A percentile compares a stretch with the other conserved stretches of the same genome.
Conservation (phyloP, 768 basidiomycete genomes). For the Boletus huronensis region DNA sequence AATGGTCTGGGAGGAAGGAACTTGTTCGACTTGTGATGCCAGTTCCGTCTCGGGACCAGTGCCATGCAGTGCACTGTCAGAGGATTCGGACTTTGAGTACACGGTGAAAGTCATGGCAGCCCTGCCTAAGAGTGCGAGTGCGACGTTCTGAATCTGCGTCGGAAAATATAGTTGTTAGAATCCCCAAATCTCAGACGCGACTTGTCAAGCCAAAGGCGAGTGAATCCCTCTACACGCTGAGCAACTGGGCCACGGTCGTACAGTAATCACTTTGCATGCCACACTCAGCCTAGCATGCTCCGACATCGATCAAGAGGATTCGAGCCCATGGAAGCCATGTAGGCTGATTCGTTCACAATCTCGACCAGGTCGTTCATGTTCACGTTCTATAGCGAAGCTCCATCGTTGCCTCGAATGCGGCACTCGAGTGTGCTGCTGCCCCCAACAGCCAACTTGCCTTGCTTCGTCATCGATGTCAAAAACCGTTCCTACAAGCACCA, state of each 20-base stretch:
- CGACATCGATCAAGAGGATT: background rate
- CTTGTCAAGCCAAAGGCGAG: background rate
- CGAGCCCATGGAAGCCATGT: background rate
- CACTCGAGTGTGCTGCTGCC: constrained; percentile 29
- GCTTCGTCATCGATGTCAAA: constrained; percentile 41
- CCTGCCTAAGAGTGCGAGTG: background rate
- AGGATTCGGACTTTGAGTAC: background rate
- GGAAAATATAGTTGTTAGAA: background rate
- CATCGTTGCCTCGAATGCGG: constrained; percentile 20
- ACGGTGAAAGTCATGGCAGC: background rate
- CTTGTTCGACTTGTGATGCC: background rate
- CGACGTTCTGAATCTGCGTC: background rate
- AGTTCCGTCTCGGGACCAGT: background rate
- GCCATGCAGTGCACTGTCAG: too few species aligned
- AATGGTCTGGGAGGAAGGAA: too few species aligned
- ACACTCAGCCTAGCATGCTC: background rate
- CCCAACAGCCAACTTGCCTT: constrained; percentile 29
- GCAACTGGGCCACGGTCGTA: background rate
- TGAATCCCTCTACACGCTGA: background rate
- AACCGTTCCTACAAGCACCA: constrained; percentile 61
- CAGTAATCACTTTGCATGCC: background rate
- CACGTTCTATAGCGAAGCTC: constrained; percentile 19
- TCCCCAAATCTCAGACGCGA: background rate
- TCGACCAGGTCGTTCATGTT: background rate
- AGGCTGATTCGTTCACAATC: background rate